Percentiles rank a stretch among this genome's conserved stretches.
Evolutionary conservation across 1,284 basidiomycete species (phyloP).

Genomic region (Cryptococcus hybrid): DNA sequence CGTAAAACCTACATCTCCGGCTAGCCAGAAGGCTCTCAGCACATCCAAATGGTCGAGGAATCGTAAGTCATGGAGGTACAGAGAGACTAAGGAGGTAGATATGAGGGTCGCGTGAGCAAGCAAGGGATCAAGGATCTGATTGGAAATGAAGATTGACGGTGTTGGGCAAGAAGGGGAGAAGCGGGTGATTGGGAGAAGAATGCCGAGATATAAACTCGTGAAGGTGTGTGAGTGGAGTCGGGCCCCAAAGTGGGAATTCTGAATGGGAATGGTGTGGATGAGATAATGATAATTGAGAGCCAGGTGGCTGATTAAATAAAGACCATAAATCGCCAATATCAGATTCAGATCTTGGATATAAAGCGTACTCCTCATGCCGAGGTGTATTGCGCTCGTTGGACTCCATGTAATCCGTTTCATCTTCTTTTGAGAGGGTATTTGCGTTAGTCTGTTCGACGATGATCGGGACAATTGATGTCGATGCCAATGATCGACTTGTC

Average conservation of each 20-base stretch:
- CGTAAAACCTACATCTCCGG: constrained; percentile 37
- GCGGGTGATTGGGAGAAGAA: constrained; percentile 15
- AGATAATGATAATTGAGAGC: constrained; percentile 17
- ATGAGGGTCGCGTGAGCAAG: constrained; percentile 33
- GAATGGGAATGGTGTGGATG: not conserved
- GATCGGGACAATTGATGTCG: not conserved
- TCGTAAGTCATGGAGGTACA: constrained; percentile 41
- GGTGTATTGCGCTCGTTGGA: constrained; percentile 6
- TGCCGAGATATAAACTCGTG: constrained; percentile 30
- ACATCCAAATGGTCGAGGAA: constrained; percentile 45
- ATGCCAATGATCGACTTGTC: constrained; percentile 36
- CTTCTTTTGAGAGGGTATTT: constrained; percentile 6
- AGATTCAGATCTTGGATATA: not conserved
- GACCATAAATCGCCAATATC: constrained; percentile 22
- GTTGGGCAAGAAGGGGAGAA: constrained; percentile 33
- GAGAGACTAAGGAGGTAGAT: constrained; percentile 38
- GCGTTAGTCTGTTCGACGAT: not conserved
- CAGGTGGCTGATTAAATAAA: constrained; percentile 25
- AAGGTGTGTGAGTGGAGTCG: constrained; percentile 25
- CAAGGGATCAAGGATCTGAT: constrained; percentile 35
- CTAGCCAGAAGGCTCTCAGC: constrained; percentile 41
- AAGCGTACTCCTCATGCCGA: no score
- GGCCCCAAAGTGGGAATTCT: constrained; percentile 20
- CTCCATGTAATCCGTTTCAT: constrained; percentile 17
- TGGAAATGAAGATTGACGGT: constrained; percentile 34